Evolutionary conservation across 306 rosid genomes (phyloP), one percentile per base, ranked within the genome.

Genomic region (Sindora glabra): DNA sequence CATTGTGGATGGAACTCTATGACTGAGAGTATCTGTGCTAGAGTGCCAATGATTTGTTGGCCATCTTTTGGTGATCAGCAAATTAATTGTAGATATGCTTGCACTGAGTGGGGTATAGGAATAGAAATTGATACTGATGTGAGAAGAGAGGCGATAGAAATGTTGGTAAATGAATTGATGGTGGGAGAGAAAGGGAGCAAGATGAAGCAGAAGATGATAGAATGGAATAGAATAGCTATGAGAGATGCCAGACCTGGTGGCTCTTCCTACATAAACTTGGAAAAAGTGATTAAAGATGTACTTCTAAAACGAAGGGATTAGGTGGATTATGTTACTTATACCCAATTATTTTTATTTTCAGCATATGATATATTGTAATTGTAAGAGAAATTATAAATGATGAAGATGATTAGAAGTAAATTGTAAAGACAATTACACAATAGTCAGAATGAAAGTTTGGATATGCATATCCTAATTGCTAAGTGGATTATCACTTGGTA

Each of bases 61-160:
- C 72, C 67, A 3, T 68, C 48, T 48, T 68, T 68, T 38, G 45
- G 46, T 1, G 74, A 68, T 1, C 67, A 68, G 10, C 52, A 12
- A 0, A 68, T 8, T 0, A 68, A 68, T 2, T 48, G 60, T 8
- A 5, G 42, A 3, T 68, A 55, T 18, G 49, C 42, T 32, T 68
- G 60, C 18, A 26, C 18, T 4, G 67, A 48, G 2, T 68, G 74
- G 74, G 67, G 67, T 1, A 49, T 68, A 8, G 60, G 29, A 0
- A 68, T 58, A 53, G 60, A 57, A 27, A 37, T 57, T 22, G 45
- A 37, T 13, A 57, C 2, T 4, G 15, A 37, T 39, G 45, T 37
- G n/a, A 37, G 22, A 18, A 57, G 63, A 37, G 63, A 57, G 16
- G 63, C 37, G 45, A 34, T 57, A 7, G 48, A 37, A 34, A 39